Percentiles rank a stretch among this genome's conserved stretches.
Conservation (phyloP, 306 rosid species). For the Phaseolus lunatus region DNA sequence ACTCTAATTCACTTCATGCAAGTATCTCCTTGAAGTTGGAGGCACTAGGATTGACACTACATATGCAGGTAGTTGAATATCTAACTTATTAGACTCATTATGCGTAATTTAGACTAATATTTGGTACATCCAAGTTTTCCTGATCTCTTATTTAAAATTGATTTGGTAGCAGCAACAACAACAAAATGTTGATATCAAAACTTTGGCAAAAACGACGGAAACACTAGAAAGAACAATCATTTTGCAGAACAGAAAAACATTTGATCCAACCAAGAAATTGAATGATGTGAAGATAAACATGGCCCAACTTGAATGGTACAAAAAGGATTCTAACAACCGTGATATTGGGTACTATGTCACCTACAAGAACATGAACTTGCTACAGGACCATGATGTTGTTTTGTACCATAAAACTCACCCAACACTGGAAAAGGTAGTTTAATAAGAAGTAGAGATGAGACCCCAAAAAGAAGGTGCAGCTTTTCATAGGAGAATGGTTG, state of each 20-base stretch:
- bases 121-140: not conserved
- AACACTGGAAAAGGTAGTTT: constrained; percentile 56
- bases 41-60: constrained; percentile 46
- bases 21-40: constrained; percentile 55
- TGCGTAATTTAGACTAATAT: constrained; percentile 1
- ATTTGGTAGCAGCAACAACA: constrained; percentile 35
- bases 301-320: constrained; percentile 78
- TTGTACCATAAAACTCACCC: constrained; percentile 41
- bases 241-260: not conserved
- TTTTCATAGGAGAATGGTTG: constrained; percentile 67
- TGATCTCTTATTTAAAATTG: not conserved
- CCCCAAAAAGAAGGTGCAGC: constrained; percentile 56
- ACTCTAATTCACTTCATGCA: constrained; percentile 41
- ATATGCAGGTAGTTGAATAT: constrained; percentile 49
- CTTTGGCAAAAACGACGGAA: not conserved
- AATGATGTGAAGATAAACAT: constrained; percentile 50
- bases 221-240: constrained; percentile 1
- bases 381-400: constrained; percentile 28
- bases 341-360: constrained; percentile 66
- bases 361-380: constrained; percentile 32
- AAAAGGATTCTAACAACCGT: constrained; percentile 34
- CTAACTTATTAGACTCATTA: not conserved
- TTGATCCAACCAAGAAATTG: constrained; percentile 47
- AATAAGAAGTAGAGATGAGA: constrained; percentile 51
- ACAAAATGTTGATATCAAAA: not conserved